phyloP scores from a whole-genome alignment of 1,284 basidiomycete genomes.

The Athelia sp. region DNA sequence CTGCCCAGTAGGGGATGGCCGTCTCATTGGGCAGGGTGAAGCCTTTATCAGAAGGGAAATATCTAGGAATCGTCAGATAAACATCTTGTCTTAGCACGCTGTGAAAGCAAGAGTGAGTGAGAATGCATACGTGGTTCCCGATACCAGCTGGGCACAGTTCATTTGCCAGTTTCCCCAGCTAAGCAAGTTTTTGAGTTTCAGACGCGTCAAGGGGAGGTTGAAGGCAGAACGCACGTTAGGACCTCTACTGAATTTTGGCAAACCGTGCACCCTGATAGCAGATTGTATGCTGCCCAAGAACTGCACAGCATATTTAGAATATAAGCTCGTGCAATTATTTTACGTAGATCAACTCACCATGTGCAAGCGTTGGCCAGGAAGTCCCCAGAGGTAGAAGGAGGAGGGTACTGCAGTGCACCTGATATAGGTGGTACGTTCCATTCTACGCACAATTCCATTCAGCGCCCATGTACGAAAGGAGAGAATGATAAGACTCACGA shows the following conservation, averaged over 20 bases:
- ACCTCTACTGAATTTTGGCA: not conserved
- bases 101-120: no score
- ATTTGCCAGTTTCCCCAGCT: not conserved
- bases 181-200: not conserved
- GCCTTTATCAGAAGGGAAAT: not conserved
- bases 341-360: not conserved
- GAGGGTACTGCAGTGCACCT: not conserved
- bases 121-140: not conserved
- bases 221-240: not conserved
- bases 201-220: not conserved
- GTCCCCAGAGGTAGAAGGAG: not conserved
- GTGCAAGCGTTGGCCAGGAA: not conserved
- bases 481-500: no score
- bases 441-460: not conserved
- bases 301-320: not conserved
- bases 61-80: no score
- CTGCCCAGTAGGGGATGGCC: not conserved
- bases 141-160: not conserved
- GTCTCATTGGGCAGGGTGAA: not conserved
- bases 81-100: no score
- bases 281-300: constrained; percentile 1
- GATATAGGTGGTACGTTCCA: not conserved
- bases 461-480: no score
- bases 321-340: not conserved
- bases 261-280: not conserved